These are phyloP conservation scores for Allantophomopsis lycopodina DNA, from an alignment of 2,329 filamentous ascomycete genomes.

Conservation along the genomic window DNA sequence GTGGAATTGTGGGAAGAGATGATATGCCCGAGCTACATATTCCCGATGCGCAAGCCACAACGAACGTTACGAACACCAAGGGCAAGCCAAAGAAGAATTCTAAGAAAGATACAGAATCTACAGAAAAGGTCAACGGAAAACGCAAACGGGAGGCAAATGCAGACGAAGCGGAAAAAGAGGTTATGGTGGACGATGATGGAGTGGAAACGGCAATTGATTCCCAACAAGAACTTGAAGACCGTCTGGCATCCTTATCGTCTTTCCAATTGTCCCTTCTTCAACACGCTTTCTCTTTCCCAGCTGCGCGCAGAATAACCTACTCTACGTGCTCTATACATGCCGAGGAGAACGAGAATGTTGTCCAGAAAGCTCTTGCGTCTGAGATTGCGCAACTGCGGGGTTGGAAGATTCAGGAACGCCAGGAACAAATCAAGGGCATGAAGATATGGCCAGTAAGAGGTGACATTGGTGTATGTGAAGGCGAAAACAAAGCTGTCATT, in stretches of 20 bases:
- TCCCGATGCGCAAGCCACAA: slow-evolving; percentile 24
- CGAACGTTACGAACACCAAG: slow-evolving; percentile 15
- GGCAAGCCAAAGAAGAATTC: slow-evolving; percentile 6
- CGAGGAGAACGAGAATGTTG: slow-evolving; percentile 81
- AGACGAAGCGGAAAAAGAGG: slow-evolving; percentile 5
- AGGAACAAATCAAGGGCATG: slow-evolving; percentile 66
- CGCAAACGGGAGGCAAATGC: slow-evolving; percentile 15
- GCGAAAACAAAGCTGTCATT: slow-evolving; percentile 27
- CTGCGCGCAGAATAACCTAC: slow-evolving; percentile 67
- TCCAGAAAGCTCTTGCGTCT: slow-evolving; percentile 56
- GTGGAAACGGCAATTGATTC: slow-evolving; percentile 34
- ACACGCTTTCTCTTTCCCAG: slow-evolving; percentile 74
- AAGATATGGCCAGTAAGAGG: slow-evolving; percentile 60
- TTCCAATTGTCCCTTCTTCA: slow-evolving; percentile 75
- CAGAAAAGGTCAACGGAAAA: slow-evolving; percentile 12
- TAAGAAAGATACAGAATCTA: slow-evolving; percentile 3
- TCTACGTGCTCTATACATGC: slow-evolving; percentile 86
- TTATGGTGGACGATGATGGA: slow-evolving; percentile 40
- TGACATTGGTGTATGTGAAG: not conserved
- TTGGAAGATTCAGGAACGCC: slow-evolving; percentile 64
- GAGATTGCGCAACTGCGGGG: slow-evolving; percentile 49
- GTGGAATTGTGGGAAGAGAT: slow-evolving; percentile 83
- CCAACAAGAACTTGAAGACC: slow-evolving; percentile 42
- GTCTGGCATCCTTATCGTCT: slow-evolving; percentile 59
- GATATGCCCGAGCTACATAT: slow-evolving; percentile 59